phyloP scores from a whole-genome alignment of 352 stramenopile species.

The Peronospora belbahrii region DNA sequence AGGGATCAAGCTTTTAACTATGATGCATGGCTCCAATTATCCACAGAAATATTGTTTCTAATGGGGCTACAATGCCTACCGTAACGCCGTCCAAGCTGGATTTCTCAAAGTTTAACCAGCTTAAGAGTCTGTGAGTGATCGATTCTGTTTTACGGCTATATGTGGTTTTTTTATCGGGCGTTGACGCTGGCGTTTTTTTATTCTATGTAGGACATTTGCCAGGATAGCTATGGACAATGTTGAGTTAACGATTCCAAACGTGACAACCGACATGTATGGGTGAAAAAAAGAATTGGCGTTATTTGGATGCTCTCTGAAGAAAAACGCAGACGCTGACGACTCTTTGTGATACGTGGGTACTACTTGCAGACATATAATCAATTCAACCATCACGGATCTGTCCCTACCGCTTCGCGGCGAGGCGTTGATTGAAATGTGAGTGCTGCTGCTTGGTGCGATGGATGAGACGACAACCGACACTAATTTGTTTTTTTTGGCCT shows the following conservation, averaged over 20 bases:
- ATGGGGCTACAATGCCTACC: not conserved
- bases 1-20: no score
- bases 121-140: not conserved
- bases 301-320: not conserved
- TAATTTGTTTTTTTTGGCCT: not conserved
- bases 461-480: not conserved
- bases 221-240: not conserved
- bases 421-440: constrained; percentile 2
- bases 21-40: not conserved
- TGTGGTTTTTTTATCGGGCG: not conserved
- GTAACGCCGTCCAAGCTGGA: not conserved
- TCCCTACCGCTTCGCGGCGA: not conserved
- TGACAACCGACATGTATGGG: not conserved
- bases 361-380: constrained; percentile 1
- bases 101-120: not conserved
- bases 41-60: not conserved
- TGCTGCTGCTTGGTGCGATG: not conserved
- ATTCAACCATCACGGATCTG: not conserved
- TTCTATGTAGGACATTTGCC: not conserved
- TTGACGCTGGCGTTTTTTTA: not conserved
- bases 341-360: not conserved
- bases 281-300: not conserved
- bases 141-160: not conserved
- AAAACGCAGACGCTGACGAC: not conserved
- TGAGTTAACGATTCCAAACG: constrained; percentile 1